Conservation (phyloP, 495 filamentous ascomycete species). For the Penicillium coprophilum region DNA sequence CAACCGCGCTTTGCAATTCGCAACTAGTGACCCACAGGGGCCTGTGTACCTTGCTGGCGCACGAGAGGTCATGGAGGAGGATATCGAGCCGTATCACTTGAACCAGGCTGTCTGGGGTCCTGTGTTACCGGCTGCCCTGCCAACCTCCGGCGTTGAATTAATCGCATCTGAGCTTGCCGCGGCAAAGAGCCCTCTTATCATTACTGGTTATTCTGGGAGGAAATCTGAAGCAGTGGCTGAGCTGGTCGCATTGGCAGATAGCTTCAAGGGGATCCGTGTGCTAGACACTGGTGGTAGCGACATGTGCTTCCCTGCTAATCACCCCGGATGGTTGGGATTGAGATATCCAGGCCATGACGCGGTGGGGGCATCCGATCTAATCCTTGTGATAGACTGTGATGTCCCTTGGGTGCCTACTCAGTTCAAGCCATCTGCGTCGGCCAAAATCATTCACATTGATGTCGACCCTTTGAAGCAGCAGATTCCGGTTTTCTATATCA, state of each 20-base stretch:
- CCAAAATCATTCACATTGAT: conserved; percentile 79
- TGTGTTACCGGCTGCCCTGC: conserved; percentile 73
- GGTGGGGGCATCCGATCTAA: conserved; percentile 77
- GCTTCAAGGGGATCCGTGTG: conserved; percentile 71
- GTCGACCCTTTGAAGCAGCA: conserved; percentile 84
- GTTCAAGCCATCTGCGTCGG: conserved; percentile 52
- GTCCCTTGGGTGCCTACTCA: conserved; percentile 71
- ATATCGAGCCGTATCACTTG: conserved; percentile 77
- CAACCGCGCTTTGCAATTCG: conserved; percentile 85
- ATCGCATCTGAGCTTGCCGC: conserved; percentile 70
- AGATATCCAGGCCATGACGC: conserved; percentile 73
- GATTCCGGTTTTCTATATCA: conserved; percentile 81
- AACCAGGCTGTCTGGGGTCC: conserved; percentile 73
- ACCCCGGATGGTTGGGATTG: conserved; percentile 70
- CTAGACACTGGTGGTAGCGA: conserved; percentile 89
- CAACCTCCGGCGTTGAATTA: conserved; percentile 59
- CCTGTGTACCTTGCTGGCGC: conserved; percentile 85
- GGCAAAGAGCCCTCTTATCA: conserved; percentile 73
- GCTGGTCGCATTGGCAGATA: conserved; percentile 75
- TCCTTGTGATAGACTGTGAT: conserved; percentile 84
- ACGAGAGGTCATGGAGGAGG: conserved; percentile 89
- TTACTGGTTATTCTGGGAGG: conserved; percentile 83
- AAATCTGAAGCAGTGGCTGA: conserved; percentile 67
- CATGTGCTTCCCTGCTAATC: conserved; percentile 91
- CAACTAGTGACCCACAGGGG: conserved; percentile 74